Conservation (phyloP, 345 rosid species). For the Corchorus olitorius region DNA sequence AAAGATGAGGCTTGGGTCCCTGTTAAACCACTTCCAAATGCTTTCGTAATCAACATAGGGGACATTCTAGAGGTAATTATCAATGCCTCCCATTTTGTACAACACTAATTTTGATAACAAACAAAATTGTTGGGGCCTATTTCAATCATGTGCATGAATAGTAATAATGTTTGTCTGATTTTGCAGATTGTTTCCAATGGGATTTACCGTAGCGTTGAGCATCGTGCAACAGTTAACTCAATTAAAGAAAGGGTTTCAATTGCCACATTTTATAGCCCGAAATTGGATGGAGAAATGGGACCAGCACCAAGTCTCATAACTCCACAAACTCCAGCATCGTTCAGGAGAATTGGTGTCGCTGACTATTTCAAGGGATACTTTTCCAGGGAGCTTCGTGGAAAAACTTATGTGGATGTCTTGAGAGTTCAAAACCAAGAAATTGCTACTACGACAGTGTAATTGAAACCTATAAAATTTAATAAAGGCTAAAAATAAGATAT, state of each 20-base stretch:
- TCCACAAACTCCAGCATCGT: slow-evolving; percentile 21
- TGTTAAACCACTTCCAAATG: slow-evolving; percentile 18
- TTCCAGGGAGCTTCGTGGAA: slow-evolving; percentile 10
- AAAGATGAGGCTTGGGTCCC: slow-evolving; percentile 31
- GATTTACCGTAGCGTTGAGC: slow-evolving; percentile 30
- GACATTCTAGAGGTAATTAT: slow-evolving; percentile 32
- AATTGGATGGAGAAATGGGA: slow-evolving; percentile 22
- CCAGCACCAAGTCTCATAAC: slow-evolving; percentile 15
- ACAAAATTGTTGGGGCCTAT: background rate
- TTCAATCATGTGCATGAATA: background rate
- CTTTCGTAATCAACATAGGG: slow-evolving; percentile 34
- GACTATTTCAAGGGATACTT: slow-evolving; percentile 15
- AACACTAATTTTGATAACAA: background rate
- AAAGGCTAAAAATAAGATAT: no score
- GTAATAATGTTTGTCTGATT: background rate
- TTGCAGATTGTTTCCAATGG: slow-evolving; percentile 28
- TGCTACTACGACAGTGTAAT: no score
- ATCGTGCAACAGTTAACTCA: slow-evolving; percentile 23
- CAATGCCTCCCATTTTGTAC: background rate
- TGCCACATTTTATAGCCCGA: slow-evolving; percentile 22
- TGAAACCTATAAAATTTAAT: no score
- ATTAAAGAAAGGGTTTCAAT: slow-evolving; percentile 23
- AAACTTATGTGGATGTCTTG: slow-evolving; percentile 18
- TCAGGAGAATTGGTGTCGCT: slow-evolving; percentile 19
- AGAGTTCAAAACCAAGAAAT: slow-evolving; percentile 5